Evolutionary conservation across 805 yeast genomes (phyloP), one percentile per base, ranked within the genome.

Genomic region (Candida orba): DNA sequence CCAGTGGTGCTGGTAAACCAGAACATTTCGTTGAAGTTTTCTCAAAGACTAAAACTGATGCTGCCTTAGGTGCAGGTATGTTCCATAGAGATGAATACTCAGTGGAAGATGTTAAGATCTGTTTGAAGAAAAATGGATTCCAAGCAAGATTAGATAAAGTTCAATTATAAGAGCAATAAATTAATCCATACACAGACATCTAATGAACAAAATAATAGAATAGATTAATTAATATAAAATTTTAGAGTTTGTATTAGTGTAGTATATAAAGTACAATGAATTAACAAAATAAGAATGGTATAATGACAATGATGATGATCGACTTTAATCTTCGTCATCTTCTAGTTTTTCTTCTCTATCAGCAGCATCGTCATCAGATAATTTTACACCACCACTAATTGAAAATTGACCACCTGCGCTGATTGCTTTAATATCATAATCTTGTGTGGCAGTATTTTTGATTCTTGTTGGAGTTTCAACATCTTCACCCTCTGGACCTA

Each of bases 401-500:
- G 95, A 84, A 59, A 87, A 93, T 66, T 93, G 99, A 20, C 98
- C 99, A 48, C 99, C 99, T 38, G 93, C 93, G n/a, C 95, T 90
- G 49, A 85, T 75, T 37, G 78, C 51, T 36, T 69, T 59, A 53
- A 93, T 87, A 50, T 82, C 76, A 44, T 85, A 82, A 43, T 76
- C 77, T 55, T 79, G 84, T 1, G 97, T 89, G 3, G 99, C 99
- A 4, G 98, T 93, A 63, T 95, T 93, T 53, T 81, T 79, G 55
- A 93, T 87, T 63, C 91, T 77, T 1, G 96, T 85, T 36, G 99
- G 99, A 18, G 69, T 69, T 42, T 80, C 95, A 43, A 88, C 84
- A 61, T 93, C 98, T 38, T 87, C 96, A 32, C 85, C 81, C 6
- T 72, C 69, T 17, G 89, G 90, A 8, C 99, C 99, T 47, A 89